Base-by-base conservation (phyloP, 2,329 filamentous ascomycete species). In the Zasmidium cellare region DNA sequence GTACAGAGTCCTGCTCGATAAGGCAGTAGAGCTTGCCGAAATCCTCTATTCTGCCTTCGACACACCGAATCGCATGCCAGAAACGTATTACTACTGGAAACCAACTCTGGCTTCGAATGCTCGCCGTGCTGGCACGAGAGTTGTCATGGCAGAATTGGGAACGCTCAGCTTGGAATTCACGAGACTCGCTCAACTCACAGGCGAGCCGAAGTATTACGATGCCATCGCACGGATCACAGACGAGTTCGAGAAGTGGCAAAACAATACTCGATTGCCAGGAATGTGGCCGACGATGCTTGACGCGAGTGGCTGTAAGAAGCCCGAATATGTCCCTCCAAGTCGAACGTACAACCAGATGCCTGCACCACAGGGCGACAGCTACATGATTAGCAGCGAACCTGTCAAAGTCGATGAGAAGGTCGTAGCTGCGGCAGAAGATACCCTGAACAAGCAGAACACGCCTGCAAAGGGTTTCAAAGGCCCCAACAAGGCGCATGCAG, bases 21-120 rank as follows among this genome's bases (percentile, higher is more conserved):
- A 96, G 75, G 90, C 91, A 1, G 80, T 88, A 35, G 88, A 93
- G 74, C 82, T 94, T 23, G 91, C 86, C 41, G 89, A 93, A 67
- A 82, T 96, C 59, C 77, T 96, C 28, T 91, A 92, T 78, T 86
- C 88, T 53, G 84, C 89, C 3, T 96, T 96, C 68, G 91, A 96
- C 74, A 97, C 93, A 0, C 92, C 92, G 0, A 97, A 97, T 73
- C 86, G 91, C 66, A 96, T 97, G 90, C 92, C 93, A 2, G 76
- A 91, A 5, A 82, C 91, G 3, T 92, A 87, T 74, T 96, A 93
- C 75, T 78, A 82, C 61, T 96, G 89, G 90, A 83, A 84, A 66
- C 89, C 88, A 64, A 76, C 82, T 16, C 85, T 80, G 66, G 82
- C 84, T 9, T 84, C 82, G 2, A 82, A 87, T 63, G 84, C 86